phyloP scores from a whole-genome alignment of 1,284 basidiomycete genomes.

The Termitomyces sp. region DNA sequence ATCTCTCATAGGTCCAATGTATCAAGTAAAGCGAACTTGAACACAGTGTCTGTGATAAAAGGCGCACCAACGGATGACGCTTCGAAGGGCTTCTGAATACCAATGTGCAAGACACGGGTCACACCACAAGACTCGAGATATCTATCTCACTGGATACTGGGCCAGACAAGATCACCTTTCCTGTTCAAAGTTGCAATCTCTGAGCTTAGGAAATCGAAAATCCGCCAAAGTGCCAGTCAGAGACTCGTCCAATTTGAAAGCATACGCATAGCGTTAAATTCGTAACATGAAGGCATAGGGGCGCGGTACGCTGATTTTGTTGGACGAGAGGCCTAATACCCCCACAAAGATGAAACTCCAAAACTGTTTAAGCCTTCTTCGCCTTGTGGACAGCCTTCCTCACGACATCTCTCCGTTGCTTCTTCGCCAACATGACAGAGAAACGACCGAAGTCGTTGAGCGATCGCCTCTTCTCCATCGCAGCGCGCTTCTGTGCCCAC shows the following conservation, averaged over 20 bases:
- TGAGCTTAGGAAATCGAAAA: not conserved
- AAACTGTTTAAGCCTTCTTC: slow-evolving; percentile 33
- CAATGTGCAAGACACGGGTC: too few species aligned
- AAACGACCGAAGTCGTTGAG: slow-evolving; percentile 92
- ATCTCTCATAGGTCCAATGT: too few species aligned
- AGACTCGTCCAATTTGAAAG: not conserved
- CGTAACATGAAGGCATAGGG: slow-evolving; percentile 6
- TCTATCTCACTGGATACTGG: too few species aligned
- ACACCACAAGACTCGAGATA: too few species aligned
- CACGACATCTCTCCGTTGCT: slow-evolving; percentile 65
- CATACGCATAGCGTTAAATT: slow-evolving; percentile 15
- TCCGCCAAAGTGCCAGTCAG: too few species aligned
- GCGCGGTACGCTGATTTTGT: slow-evolving; percentile 9
- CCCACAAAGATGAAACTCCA: not conserved
- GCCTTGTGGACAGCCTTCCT: slow-evolving; percentile 56
- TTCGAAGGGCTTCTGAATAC: too few species aligned
- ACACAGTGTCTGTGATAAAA: too few species aligned
- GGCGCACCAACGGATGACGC: too few species aligned
- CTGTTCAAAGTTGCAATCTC: not conserved
- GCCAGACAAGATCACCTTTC: not conserved
- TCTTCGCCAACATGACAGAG: slow-evolving; percentile 71
- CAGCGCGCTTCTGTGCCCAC: slow-evolving; percentile 91
- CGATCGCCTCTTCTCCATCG: slow-evolving; percentile 72
- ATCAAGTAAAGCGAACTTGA: too few species aligned
- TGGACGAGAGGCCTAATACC: slow-evolving; percentile 10